These are phyloP conservation scores for Candida piceae DNA, from an alignment of 805 yeast species.

Conservation along the genomic window DNA sequence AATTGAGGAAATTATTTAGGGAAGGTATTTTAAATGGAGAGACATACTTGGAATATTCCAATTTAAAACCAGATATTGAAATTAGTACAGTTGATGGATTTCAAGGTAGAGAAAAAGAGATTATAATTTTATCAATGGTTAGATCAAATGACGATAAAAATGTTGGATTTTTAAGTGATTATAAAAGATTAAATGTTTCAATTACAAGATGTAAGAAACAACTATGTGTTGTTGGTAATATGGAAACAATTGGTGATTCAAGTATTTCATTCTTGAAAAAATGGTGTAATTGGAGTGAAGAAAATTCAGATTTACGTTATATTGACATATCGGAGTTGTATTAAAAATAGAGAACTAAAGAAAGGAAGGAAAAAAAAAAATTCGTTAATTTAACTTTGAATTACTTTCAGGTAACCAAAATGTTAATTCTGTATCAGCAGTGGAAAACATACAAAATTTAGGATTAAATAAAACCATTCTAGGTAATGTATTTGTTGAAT, in stretches of 20 bases:
- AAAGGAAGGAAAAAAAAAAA: no score
- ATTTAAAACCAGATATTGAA: constrained; percentile 47
- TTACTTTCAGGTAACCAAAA: constrained; percentile 35
- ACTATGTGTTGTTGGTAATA: constrained; percentile 79
- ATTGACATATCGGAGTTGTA: constrained; percentile 45
- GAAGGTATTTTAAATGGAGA: constrained; percentile 14
- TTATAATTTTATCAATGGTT: constrained; percentile 73
- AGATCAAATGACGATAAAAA: constrained; percentile 67
- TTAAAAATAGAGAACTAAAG: neutral
- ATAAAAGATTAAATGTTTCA: constrained; percentile 83
- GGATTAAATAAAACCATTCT: constrained; percentile 58
- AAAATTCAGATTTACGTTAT: constrained; percentile 60
- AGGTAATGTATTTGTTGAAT: constrained; percentile 32
- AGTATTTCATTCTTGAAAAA: constrained; percentile 44
- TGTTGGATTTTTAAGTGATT: constrained; percentile 79
- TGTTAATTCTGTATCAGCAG: constrained; percentile 53
- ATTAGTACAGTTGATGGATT: constrained; percentile 93
- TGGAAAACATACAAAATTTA: constrained; percentile 50
- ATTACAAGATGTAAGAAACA: constrained; percentile 88
- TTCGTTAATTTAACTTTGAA: neutral
- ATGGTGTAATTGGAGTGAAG: constrained; percentile 72
- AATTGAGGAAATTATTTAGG: constrained; percentile 45
- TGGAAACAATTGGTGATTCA: constrained; percentile 55
- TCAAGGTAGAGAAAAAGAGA: constrained; percentile 94
- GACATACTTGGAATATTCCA: neutral